Percentiles rank a stretch among this genome's conserved stretches.
These are phyloP conservation scores for Ogataea naganishii DNA, from an alignment of 805 yeast genomes.

Conservation along the genomic window DNA sequence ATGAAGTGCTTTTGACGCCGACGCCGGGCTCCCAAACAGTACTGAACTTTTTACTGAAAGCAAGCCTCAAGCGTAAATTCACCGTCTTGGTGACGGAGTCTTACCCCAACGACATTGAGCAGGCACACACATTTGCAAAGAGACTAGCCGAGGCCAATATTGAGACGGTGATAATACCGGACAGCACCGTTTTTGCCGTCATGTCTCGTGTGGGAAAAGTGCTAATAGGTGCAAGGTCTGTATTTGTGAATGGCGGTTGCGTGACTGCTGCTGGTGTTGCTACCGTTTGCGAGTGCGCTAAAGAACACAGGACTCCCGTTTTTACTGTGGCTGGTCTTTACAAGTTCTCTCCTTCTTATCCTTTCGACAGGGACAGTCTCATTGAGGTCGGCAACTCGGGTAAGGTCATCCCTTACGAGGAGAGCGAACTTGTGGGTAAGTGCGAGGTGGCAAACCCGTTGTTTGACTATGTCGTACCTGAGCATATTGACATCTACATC, in stretches of 20 bases:
- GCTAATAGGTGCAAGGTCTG: conserved; percentile 83
- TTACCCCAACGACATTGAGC: conserved; percentile 78
- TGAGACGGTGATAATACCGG: conserved; percentile 88
- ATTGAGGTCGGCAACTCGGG: conserved; percentile 92
- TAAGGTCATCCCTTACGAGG: conserved; percentile 72
- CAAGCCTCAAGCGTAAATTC: conserved; percentile 83
- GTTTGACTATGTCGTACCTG: conserved; percentile 89
- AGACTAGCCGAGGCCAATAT: conserved; percentile 77
- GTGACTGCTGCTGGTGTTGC: conserved; percentile 86
- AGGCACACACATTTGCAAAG: conserved; percentile 73
- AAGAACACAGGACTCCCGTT: conserved; percentile 92
- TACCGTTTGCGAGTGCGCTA: conserved; percentile 91
- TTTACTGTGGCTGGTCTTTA: conserved; percentile 91
- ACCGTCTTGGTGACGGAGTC: conserved; percentile 88
- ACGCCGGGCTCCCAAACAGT: conserved; percentile 91
- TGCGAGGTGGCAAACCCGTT: conserved; percentile 82
- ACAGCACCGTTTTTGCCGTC: conserved; percentile 84
- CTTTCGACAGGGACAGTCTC: conserved; percentile 74
- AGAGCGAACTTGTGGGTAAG: conserved; percentile 57
- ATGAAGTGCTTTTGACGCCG: conserved; percentile 80
- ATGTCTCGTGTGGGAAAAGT: conserved; percentile 98
- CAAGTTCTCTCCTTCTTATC: conserved; percentile 88
- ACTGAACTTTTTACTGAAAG: conserved; percentile 74
- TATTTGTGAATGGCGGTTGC: conserved; percentile 95
- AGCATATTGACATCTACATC: conserved; percentile 85